Evolutionary conservation across 768 basidiomycete species (phyloP).

Genomic region (Boletus sp.): DNA sequence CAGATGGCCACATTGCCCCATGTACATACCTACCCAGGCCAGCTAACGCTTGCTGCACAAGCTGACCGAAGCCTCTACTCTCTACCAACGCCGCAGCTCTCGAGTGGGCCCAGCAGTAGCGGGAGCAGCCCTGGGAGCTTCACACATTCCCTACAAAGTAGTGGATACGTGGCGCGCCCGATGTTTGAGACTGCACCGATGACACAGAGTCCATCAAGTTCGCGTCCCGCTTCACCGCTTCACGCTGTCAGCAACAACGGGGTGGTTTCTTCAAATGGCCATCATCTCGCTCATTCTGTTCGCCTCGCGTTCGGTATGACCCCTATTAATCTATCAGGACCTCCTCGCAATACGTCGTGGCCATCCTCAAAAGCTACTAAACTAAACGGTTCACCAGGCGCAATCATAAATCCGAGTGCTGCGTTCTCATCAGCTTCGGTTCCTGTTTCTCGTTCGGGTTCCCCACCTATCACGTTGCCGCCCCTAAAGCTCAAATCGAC

Average conservation of each 20-base stretch:
- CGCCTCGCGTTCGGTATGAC: slow-evolving; percentile 92
- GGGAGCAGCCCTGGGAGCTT: slow-evolving; percentile 61
- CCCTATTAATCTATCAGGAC: slow-evolving; percentile 52
- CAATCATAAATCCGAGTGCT: slow-evolving; percentile 5
- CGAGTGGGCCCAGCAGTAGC: slow-evolving; percentile 62
- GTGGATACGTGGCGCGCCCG: slow-evolving; percentile 18
- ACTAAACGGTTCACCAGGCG: slow-evolving; percentile 9
- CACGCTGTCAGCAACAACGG: slow-evolving; percentile 34
- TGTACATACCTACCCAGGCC: slow-evolving; percentile 35
- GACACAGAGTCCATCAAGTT: slow-evolving; percentile 48
- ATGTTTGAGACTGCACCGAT: slow-evolving; percentile 28
- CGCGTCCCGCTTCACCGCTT: slow-evolving; percentile 61
- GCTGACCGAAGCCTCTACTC: slow-evolving; percentile 28
- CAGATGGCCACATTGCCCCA: slow-evolving; percentile 29
- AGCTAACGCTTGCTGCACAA: slow-evolving; percentile 29
- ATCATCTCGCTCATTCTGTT: slow-evolving; percentile 80
- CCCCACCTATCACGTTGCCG: slow-evolving; percentile 70
- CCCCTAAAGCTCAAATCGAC: slow-evolving; percentile 54
- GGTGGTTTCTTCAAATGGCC: slow-evolving; percentile 37
- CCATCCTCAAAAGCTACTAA: slow-evolving; percentile 27
- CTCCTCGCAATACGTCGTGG: slow-evolving; percentile 41
- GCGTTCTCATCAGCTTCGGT: slow-evolving; percentile 26
- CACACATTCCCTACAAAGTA: slow-evolving; percentile 37
- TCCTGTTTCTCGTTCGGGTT: slow-evolving; percentile 61
- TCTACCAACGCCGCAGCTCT: slow-evolving; percentile 59